These are phyloP conservation scores for Aciculosporium take DNA, from an alignment of 2,329 filamentous ascomycete genomes.

Conservation along the genomic window DNA sequence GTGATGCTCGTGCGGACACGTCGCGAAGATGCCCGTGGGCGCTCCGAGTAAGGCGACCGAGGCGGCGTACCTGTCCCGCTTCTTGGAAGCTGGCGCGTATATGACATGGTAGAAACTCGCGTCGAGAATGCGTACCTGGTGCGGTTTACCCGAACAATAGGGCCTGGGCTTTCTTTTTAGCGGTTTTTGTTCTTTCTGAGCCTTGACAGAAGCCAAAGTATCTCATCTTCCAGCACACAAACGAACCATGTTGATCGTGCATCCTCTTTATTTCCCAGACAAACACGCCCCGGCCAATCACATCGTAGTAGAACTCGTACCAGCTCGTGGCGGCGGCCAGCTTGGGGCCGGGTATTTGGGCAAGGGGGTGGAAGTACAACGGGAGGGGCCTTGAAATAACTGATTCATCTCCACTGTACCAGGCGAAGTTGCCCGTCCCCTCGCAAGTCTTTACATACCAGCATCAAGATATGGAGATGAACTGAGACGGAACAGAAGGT, in stretches of 20 bases:
- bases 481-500: too few relatives aligned
- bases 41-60: not conserved
- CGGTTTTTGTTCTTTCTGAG: not conserved
- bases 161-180: constrained; percentile 8
- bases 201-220: too few relatives aligned
- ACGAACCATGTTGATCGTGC: constrained; percentile 21
- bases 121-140: constrained; percentile 16
- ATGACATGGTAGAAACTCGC: constrained; percentile 13
- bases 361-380: constrained; percentile 14
- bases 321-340: constrained; percentile 17
- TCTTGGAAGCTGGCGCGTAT: constrained; percentile 5
- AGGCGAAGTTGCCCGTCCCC: too few relatives aligned
- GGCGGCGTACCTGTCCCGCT: constrained; percentile 2
- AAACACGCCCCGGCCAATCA: constrained; percentile 15
- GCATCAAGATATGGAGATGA: too few relatives aligned
- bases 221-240: not conserved
- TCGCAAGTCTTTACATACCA: too few relatives aligned
- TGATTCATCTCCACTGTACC: too few relatives aligned
- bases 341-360: constrained; percentile 18
- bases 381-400: too few relatives aligned
- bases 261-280: constrained; percentile 16
- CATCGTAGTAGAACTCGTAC: constrained; percentile 21
- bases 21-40: not conserved
- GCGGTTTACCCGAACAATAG: constrained; percentile 16
- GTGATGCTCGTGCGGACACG: constrained; percentile 5